Conservation (phyloP, 2,329 filamentous ascomycete genomes). For the Trichophyton rubrum region DNA sequence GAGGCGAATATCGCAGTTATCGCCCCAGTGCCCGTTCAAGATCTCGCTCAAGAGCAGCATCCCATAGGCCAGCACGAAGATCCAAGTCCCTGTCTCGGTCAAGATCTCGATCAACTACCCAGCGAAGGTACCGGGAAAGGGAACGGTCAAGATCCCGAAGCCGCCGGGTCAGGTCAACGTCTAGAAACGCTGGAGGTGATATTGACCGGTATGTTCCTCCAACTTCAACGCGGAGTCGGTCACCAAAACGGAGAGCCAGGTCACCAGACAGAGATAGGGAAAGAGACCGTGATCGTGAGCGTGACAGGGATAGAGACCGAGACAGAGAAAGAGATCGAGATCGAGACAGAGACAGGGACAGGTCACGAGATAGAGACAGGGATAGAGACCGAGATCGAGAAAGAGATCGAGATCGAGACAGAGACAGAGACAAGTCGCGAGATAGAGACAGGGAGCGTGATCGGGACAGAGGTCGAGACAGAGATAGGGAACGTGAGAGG, state of each 20-base stretch:
- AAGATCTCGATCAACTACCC: slow-evolving; percentile 16
- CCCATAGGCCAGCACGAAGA: slow-evolving; percentile 13
- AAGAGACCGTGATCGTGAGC: slow-evolving; percentile 14
- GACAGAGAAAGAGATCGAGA: slow-evolving; percentile 20
- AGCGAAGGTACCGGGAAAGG: slow-evolving; percentile 10
- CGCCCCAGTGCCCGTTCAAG: slow-evolving; percentile 15
- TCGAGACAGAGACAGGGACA: slow-evolving; percentile 31
- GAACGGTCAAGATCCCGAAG: slow-evolving; percentile 13
- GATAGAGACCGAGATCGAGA: slow-evolving; percentile 18
- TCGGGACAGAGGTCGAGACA: neutral
- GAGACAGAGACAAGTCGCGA: slow-evolving; percentile 26
- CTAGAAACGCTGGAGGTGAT: slow-evolving; percentile 24
- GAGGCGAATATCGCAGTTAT: slow-evolving; percentile 15
- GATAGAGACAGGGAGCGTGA: neutral
- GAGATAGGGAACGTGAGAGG: slow-evolving; percentile 4
- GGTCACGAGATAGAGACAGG: neutral
- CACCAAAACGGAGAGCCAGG: slow-evolving; percentile 28
- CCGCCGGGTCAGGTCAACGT: slow-evolving; percentile 21
- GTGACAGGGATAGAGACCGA: slow-evolving; percentile 17
- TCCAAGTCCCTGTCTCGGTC: slow-evolving; percentile 13
- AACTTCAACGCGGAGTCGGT: slow-evolving; percentile 30
- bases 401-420: slow-evolving; percentile 25
- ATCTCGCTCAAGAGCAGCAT: slow-evolving; percentile 16
- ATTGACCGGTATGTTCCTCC: slow-evolving; percentile 34
- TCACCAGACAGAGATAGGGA: slow-evolving; percentile 19